Percentiles rank a stretch among this genome's conserved stretches.
These are phyloP conservation scores for Cymbidium sinense DNA, from an alignment of 106 monocot genomes.

Conservation along the genomic window DNA sequence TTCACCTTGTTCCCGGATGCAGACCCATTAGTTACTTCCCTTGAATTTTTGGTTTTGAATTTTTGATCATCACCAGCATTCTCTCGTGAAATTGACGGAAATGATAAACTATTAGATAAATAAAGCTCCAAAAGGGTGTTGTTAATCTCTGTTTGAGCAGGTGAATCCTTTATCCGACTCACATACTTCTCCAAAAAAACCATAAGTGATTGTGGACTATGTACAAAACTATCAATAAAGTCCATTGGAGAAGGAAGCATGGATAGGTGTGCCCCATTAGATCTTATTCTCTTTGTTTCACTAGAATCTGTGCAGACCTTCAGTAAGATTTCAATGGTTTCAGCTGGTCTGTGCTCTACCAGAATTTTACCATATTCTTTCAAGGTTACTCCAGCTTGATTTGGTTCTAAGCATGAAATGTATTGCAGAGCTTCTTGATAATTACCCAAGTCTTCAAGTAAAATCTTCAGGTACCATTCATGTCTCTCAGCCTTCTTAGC, in stretches of 20 bases:
- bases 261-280: slow-evolving; percentile 34
- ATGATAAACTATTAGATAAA: slow-evolving; percentile 57
- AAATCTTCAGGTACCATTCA: slow-evolving; percentile 92
- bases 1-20: slow-evolving; percentile 21
- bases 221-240: slow-evolving; percentile 90
- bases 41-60: slow-evolving; percentile 16
- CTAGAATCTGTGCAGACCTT: slow-evolving; percentile 53
- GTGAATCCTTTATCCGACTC: slow-evolving; percentile 58
- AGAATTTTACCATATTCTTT: slow-evolving; percentile 98
- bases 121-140: slow-evolving; percentile 93
- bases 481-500: slow-evolving; percentile 87
- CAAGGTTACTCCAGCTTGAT: slow-evolving; percentile 77
- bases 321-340: slow-evolving; percentile 77
- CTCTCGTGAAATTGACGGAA: slow-evolving; percentile 70
- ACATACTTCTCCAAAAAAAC: slow-evolving; percentile 84
- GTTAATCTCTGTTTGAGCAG: slow-evolving; percentile 80
- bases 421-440: slow-evolving; percentile 81
- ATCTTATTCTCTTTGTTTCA: slow-evolving; percentile 29
- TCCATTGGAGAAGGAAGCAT: slow-evolving; percentile 78
- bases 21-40: too few species aligned
- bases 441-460: slow-evolving; percentile 90
- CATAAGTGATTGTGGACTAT: slow-evolving; percentile 78
- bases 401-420: slow-evolving; percentile 76
- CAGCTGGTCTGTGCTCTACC: slow-evolving; percentile 67
- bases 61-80: slow-evolving; percentile 19